Evolutionary conservation across 2,329 filamentous ascomycete species (phyloP).

Genomic region (Nothophaeocryptopus gaeumannii): DNA sequence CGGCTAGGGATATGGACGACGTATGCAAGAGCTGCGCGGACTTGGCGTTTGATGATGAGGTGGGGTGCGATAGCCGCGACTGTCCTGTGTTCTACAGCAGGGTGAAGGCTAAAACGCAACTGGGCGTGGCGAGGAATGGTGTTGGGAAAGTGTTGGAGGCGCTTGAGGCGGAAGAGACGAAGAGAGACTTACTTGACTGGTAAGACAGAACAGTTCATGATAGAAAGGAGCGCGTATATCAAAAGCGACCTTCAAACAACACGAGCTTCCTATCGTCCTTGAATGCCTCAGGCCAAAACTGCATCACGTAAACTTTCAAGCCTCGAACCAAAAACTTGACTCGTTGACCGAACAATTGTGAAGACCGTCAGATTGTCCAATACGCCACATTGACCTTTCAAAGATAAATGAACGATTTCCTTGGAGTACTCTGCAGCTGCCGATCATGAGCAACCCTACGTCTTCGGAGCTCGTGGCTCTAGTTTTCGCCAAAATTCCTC

Average conservation of each 20-base stretch:
- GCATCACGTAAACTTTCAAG: too few species aligned
- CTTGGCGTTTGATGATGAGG: slow-evolving; percentile 68
- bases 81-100: slow-evolving; percentile 89
- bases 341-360: too few species aligned
- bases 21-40: slow-evolving; percentile 80
- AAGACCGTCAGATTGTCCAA: too few species aligned
- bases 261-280: too few species aligned
- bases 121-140: slow-evolving; percentile 39
- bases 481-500: slow-evolving; percentile 10
- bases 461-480: slow-evolving; percentile 13
- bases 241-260: too few species aligned
- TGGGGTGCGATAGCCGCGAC: slow-evolving; percentile 86
- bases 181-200: slow-evolving; percentile 8
- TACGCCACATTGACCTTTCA: too few species aligned
- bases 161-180: slow-evolving; percentile 35
- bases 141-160: slow-evolving; percentile 43
- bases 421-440: too few species aligned
- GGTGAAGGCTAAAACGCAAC: slow-evolving; percentile 57
- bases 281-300: too few species aligned
- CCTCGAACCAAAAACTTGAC: too few species aligned
- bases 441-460: background rate
- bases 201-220: background rate
- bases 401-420: too few species aligned
- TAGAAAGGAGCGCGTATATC: too few species aligned
- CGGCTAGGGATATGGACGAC: slow-evolving; percentile 60